These are phyloP conservation scores for Anisodus acutangulus DNA, from an alignment of 257 asterid species.

Conservation along the genomic window DNA sequence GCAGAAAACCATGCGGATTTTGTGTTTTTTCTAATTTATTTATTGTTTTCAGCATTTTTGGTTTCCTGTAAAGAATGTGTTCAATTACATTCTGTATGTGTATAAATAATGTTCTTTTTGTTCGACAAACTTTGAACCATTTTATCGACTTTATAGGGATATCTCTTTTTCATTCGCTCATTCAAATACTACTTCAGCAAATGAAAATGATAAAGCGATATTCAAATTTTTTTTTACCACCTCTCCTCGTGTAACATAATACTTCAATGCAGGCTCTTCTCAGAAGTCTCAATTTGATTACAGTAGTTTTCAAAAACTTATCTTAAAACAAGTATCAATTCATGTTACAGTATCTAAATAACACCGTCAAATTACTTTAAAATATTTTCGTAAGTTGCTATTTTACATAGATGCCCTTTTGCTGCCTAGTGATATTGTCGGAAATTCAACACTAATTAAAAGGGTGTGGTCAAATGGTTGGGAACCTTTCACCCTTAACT, in stretches of 20 bases:
- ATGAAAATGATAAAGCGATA: background rate
- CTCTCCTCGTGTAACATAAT: background rate
- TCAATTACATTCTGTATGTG: background rate
- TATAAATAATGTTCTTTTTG: background rate
- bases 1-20: conserved; percentile 32
- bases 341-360: background rate
- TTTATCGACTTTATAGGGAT: background rate
- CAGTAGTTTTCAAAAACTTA: background rate
- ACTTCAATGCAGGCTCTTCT: background rate
- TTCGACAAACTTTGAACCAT: background rate
- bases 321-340: background rate
- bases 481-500: too few relatives aligned
- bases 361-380: background rate
- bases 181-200: background rate
- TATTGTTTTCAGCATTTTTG: background rate
- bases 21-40: background rate
- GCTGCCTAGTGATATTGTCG: background rate
- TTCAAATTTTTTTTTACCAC: background rate
- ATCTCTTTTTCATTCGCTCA: background rate
- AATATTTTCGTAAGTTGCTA: background rate
- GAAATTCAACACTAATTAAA: too few relatives aligned
- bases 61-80: background rate
- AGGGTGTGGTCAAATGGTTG: background rate
- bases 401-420: background rate
- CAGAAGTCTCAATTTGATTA: background rate